A percentile compares a stretch with the other conserved stretches of the same genome.
Evolutionary conservation across 805 yeast species (phyloP).

Genomic region (Yarrowia sp.): DNA sequence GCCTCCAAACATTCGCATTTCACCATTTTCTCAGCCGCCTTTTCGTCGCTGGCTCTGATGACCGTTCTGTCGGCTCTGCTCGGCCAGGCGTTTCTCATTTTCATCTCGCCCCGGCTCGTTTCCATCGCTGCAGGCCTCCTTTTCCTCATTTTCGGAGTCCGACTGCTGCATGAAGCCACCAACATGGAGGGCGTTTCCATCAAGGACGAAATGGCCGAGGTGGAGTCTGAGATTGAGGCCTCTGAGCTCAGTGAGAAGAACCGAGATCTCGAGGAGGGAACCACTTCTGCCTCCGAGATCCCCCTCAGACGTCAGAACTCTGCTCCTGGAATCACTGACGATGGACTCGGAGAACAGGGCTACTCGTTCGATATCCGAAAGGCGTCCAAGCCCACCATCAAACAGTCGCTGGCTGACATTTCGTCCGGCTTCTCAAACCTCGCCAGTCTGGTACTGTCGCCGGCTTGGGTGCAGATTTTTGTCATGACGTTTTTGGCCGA

Average conservation of each 20-base stretch:
- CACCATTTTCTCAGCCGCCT: slow-evolving; percentile 86
- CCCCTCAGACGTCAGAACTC: slow-evolving; percentile 31
- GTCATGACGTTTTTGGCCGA: slow-evolving; percentile 96
- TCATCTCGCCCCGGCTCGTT: slow-evolving; percentile 76
- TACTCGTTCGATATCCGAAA: slow-evolving; percentile 18
- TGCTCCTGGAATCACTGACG: slow-evolving; percentile 35
- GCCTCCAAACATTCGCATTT: slow-evolving; percentile 88
- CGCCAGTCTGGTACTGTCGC: slow-evolving; percentile 68
- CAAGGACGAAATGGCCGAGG: slow-evolving; percentile 94
- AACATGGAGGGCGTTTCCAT: slow-evolving; percentile 80
- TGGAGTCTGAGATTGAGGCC: slow-evolving; percentile 84
- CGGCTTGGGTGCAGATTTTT: slow-evolving; percentile 91
- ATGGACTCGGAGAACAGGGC: slow-evolving; percentile 37
- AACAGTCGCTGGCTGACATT: slow-evolving; percentile 29
- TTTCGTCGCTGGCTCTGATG: slow-evolving; percentile 82
- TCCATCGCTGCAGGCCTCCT: slow-evolving; percentile 77
- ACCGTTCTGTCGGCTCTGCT: slow-evolving; percentile 85
- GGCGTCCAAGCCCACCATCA: slow-evolving; percentile 17
- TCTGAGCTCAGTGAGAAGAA: slow-evolving; percentile 64
- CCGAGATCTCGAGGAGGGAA: slow-evolving; percentile 29
- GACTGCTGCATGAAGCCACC: slow-evolving; percentile 74
- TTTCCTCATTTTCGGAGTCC: slow-evolving; percentile 79
- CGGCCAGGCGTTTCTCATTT: slow-evolving; percentile 85
- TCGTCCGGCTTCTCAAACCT: slow-evolving; percentile 50
- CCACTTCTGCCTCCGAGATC: neutral